A percentile compares a stretch with the other conserved stretches of the same genome.
These are phyloP conservation scores for Huntiella moniliformis DNA, from an alignment of 2,329 filamentous ascomycete genomes.

Conservation along the genomic window DNA sequence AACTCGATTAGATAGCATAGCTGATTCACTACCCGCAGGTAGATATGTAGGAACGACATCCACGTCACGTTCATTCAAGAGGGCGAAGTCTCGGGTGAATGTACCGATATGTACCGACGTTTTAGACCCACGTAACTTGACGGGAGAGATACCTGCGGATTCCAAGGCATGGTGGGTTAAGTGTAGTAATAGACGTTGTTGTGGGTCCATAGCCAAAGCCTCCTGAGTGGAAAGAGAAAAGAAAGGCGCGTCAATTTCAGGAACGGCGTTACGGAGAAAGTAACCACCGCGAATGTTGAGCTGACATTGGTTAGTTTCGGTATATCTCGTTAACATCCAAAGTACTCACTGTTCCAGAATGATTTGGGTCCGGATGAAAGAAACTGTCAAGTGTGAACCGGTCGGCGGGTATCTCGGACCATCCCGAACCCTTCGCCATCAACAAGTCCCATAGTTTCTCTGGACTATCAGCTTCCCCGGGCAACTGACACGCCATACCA, in stretches of 20 bases:
- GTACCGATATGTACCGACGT: constrained; percentile 18
- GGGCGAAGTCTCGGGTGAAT: constrained; percentile 15
- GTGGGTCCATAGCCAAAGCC: constrained; percentile 16
- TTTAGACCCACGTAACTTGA: constrained; percentile 15
- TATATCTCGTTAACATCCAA: no score
- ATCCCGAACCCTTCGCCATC: constrained; percentile 18
- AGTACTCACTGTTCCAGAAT: constrained; percentile 5
- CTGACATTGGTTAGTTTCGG: not conserved
- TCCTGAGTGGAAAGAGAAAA: constrained; percentile 14
- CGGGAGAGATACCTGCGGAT: constrained; percentile 19
- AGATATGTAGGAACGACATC: constrained; percentile 20
- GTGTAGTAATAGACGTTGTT: constrained; percentile 16
- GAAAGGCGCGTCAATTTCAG: constrained; percentile 16
- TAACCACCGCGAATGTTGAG: constrained; percentile 14
- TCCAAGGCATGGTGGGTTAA: constrained; percentile 17
- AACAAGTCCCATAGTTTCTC: constrained; percentile 26
- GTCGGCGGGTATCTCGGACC: constrained; percentile 23
- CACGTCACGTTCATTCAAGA: constrained; percentile 15
- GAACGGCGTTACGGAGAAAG: constrained; percentile 16
- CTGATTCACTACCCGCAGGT: constrained; percentile 16
- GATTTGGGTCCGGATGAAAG: constrained; percentile 17
- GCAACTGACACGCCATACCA: constrained; percentile 28
- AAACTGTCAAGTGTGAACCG: constrained; percentile 27
- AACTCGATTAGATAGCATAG: constrained; percentile 19
- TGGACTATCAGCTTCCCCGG: constrained; percentile 23